Evolutionary conservation across 164 flowering plant species (phyloP), one percentile per base, ranked within the genome.

Genomic region (Chimonanthus praecox): DNA sequence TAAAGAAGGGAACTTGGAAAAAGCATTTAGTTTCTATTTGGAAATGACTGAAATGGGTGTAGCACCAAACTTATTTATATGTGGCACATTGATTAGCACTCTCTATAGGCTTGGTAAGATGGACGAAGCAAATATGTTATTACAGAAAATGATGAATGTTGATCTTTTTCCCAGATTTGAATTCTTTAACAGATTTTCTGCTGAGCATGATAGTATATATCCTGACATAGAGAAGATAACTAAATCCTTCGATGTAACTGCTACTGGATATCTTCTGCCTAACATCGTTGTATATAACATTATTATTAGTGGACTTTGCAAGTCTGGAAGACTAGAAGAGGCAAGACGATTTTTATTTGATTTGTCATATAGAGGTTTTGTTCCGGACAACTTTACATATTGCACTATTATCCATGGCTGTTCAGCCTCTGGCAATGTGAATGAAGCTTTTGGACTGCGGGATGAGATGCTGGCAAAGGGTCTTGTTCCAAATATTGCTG

Each of bases 361-460:
- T 54, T 80, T 91, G 80, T 79, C 80, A 64, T 71, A 47, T 16
- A 79, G 74, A 81, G 90, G 92, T 44, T 94, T 94, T 78, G 47
- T 69, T 70, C 97, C 94, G 15, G 92, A 94, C 83, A 85, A 87
- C 68, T 94, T 83, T 74, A 88, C 97, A 43, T 93, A 93, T 68
- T 81, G 89, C 71, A 78, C 88, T 66, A 81, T 93, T 49, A 91
- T 91, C 62, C 90, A 88, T 82, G 90, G 89, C 61, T 83, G 63
- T 65, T 78, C 87, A 11, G 78, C 84, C 46, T 81, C 87, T 76
- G 91, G 95, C 73, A 74, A 84, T 49, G 76, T 91, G 73, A 82
- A 87, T 73, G 92, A 84, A 84, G 97, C 98, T 77, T 93, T 93
- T 80, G 76, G 68, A 7, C 71, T 91, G 72, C 76, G 94, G 68